Evolutionary conservation across 108 stramenopile genomes (phyloP), one percentile per base, ranked within the genome.

Genomic region (Cyclotella atomus): DNA sequence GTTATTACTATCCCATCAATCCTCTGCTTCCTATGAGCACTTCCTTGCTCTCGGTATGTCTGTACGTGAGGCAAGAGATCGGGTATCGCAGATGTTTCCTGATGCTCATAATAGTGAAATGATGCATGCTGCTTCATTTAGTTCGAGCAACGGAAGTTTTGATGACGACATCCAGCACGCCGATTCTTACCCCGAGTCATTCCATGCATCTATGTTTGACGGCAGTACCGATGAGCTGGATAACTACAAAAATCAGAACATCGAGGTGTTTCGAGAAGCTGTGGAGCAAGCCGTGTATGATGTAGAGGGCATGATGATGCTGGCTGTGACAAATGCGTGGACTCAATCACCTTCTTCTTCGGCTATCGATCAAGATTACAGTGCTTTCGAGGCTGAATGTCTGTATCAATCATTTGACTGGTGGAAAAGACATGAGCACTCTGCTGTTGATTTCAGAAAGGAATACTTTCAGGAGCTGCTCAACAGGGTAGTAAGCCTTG

Each of bases 281-380:
- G 82, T 94, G 7, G 90, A 91, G 71, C 88, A 79, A 54, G 76
- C 70, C 28, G 35, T 91, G 2, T 36, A 79, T 5, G 87, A 85
- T 25, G 87, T 86, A 34, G 89, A 94, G 35, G 89, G 93, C 0
- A 94, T 94, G 84, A 85, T 94, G 85, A 94, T 88, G 47, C 73
- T 89, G 33, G 93, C 93, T 10, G 57, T 94, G 61, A 90, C 91
- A 12, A 67, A 75, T 44, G 91, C 91, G 14, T 75, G 89, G 24
- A 89, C 90, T 21, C 87, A 88, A 45, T 80, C 85, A 17, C 86
- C 89, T 29, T 33, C 41, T 21, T 43, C 34, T 15, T 61, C 16
- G 28, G 55, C 25, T 24, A 55, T 28, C 25, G 38, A 53, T 25
- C 46, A 71, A 28, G 62, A 60, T 20, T 70, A 82, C 53, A 41